phyloP scores from a whole-genome alignment of 371 early-diverging fungal genomes.

The Apophysomyces variabilis region DNA sequence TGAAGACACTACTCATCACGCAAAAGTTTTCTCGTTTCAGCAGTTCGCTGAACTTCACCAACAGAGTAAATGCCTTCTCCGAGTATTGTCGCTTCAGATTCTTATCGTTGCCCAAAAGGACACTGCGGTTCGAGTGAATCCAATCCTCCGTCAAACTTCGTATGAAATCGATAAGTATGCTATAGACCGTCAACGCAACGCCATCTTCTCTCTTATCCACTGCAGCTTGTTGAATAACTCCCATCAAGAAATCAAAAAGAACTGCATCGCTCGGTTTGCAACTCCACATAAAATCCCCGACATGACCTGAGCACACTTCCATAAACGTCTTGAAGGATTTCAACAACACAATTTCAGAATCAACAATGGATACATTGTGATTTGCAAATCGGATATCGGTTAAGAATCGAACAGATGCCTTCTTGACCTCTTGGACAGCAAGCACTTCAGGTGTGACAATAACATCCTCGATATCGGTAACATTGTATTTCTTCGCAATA shows the following conservation, averaged over 20 bases:
- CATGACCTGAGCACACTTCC: conserved; percentile 36
- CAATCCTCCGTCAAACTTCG: conserved; percentile 50
- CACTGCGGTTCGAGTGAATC: conserved; percentile 28
- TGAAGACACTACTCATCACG: conserved; percentile 32
- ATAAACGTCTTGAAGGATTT: conserved; percentile 43
- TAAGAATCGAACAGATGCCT: conserved; percentile 21
- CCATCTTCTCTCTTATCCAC: conserved; percentile 30
- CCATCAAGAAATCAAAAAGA: conserved; percentile 30
- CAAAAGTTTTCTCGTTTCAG: conserved; percentile 42
- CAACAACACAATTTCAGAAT: conserved; percentile 38
- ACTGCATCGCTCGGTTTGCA: conserved; percentile 18
- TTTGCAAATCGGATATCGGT: conserved; percentile 33
- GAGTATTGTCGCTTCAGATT: conserved; percentile 26
- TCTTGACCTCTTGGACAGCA: conserved; percentile 29
- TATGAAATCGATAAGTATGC: conserved; percentile 32
- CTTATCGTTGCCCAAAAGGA: conserved; percentile 20
- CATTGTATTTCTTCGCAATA: conserved; percentile 15
- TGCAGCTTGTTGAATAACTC: conserved; percentile 23
- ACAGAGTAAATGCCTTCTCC: conserved; percentile 27
- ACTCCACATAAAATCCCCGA: conserved; percentile 38
- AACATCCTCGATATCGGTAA: conserved; percentile 12
- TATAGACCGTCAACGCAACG: conserved; percentile 35
- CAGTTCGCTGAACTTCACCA: conserved; percentile 29
- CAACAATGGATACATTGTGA: conserved; percentile 44
- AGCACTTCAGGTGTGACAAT: conserved; percentile 28